Base-by-base conservation (phyloP, 169 alveolate species). In the Plasmodium ovale region DNA sequence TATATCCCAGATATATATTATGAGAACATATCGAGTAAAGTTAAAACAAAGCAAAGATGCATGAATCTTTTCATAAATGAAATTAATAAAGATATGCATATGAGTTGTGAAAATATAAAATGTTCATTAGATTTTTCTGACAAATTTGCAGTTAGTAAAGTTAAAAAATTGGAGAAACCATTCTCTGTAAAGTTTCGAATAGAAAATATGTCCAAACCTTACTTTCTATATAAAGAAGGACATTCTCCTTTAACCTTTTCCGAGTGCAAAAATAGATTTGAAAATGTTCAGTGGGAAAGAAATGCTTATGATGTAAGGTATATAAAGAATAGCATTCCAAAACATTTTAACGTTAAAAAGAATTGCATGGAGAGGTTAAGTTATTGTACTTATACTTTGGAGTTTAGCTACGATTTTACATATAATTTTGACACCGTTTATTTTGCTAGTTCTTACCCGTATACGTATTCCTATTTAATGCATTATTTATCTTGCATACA, bases 241-340 rank as follows among this genome's bases (percentile, higher is more conserved):
- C 70, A 82, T 69, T 82, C 90, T 9, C 90, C 90, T 42, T 82
- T 82, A 56, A 58, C 54, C 2, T 82, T 82, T 56, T 82, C 90
- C 6, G 72, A 65, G 23, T 65, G 90, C 19, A 82, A 44, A 65
- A 12, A 56, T 21, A 29, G 21, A 69, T 49, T 65, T n/a, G 90
- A 82, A 47, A 54, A 67, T 37, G 42, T 51, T 5, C 58, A 35
- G 12, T 82, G 90, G 90, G 68, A 82, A 56, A 82, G 90, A 67
- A 37, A 33, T 51, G 72, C 90, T n/a, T 82, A 82, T 69, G 33
- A 82, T 67, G 58, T 82, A 19, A 37, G 31, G 16, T 82, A 82
- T 51, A 82, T 62, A 69, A 82, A 56, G 35, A 82, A 82, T n/a
- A 70, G 19, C 19, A 19, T 25, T 27, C 21, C 72, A 2, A 82